Evolutionary conservation across 2,329 filamentous ascomycete species (phyloP).

Genomic region (Rugonectria rugulosa): DNA sequence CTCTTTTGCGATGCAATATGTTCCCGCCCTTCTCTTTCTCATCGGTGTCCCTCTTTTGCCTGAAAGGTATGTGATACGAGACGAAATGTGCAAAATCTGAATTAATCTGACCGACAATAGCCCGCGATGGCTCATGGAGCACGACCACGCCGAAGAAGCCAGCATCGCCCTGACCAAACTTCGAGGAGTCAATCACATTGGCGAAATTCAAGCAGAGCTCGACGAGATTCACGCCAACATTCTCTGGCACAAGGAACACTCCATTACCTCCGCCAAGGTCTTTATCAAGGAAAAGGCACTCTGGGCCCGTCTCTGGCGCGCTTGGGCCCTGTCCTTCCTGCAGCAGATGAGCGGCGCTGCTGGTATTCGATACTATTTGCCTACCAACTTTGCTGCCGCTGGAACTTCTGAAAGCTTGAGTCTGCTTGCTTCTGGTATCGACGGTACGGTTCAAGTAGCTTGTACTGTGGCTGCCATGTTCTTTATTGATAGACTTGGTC

Average conservation of each 20-base stretch:
- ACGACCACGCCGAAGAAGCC: slow-evolving; percentile 53
- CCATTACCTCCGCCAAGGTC: slow-evolving; percentile 39
- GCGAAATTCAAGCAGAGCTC: slow-evolving; percentile 43
- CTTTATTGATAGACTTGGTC: slow-evolving; percentile 61
- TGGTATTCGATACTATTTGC: slow-evolving; percentile 68
- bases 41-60: slow-evolving; percentile 59
- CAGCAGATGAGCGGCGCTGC: slow-evolving; percentile 65
- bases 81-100: neutral
- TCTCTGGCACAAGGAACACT: slow-evolving; percentile 35
- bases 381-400: slow-evolving; percentile 58
- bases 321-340: slow-evolving; percentile 65
- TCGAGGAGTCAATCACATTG: slow-evolving; percentile 51
- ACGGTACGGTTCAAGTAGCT: slow-evolving; percentile 64
- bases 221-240: slow-evolving; percentile 56
- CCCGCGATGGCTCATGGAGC: slow-evolving; percentile 66
- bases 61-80: slow-evolving; percentile 57
- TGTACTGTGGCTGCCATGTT: slow-evolving; percentile 65
- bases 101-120: slow-evolving; percentile 34
- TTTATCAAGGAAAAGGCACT: slow-evolving; percentile 58
- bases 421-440: slow-evolving; percentile 62
- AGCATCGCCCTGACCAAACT: slow-evolving; percentile 55
- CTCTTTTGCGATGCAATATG: slow-evolving; percentile 59
- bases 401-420: slow-evolving; percentile 57
- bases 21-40: slow-evolving; percentile 59
- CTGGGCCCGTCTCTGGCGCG: slow-evolving; percentile 63